phyloP scores from a whole-genome alignment of 2,329 filamentous ascomycete genomes.

The Venturia effusa region DNA sequence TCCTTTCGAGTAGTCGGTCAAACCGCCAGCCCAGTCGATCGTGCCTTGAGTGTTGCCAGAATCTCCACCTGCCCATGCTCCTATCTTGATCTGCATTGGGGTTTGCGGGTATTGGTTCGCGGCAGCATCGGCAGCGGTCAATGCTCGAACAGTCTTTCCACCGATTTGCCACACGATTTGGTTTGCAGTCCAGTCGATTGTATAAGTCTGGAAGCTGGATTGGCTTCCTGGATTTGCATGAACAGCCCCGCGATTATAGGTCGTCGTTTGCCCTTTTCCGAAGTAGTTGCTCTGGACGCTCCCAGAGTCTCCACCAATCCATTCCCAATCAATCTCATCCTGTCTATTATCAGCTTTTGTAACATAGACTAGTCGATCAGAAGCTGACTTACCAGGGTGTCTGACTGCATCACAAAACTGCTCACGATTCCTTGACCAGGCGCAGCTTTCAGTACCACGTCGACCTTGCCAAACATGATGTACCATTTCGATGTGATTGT shows the following conservation, averaged over 20 bases:
- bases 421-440: slow-evolving; percentile 88
- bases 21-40: slow-evolving; percentile 78
- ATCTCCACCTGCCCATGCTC: slow-evolving; percentile 87
- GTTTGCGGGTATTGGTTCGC: slow-evolving; percentile 76
- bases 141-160: slow-evolving; percentile 63
- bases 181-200: slow-evolving; percentile 79
- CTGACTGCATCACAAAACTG: slow-evolving; percentile 81
- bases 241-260: slow-evolving; percentile 81
- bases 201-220: slow-evolving; percentile 70
- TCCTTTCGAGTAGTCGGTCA: slow-evolving; percentile 70
- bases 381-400: slow-evolving; percentile 45
- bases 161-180: slow-evolving; percentile 83
- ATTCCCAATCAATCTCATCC: slow-evolving; percentile 97
- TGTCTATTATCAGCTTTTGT: not conserved
- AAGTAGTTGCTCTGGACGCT: slow-evolving; percentile 98
- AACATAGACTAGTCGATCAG: too few species aligned
- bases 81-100: slow-evolving; percentile 89
- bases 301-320: slow-evolving; percentile 65
- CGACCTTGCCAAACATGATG: slow-evolving; percentile 96
- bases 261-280: slow-evolving; percentile 74
- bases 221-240: slow-evolving; percentile 62
- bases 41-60: slow-evolving; percentile 68
- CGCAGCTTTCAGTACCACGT: slow-evolving; percentile 74
- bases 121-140: slow-evolving; percentile 59
- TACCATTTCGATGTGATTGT: slow-evolving; percentile 87